Percentiles rank a stretch among this genome's conserved stretches.
Evolutionary conservation across 2,329 filamentous ascomycete genomes (phyloP).

Genomic region (Exophiala sideris): DNA sequence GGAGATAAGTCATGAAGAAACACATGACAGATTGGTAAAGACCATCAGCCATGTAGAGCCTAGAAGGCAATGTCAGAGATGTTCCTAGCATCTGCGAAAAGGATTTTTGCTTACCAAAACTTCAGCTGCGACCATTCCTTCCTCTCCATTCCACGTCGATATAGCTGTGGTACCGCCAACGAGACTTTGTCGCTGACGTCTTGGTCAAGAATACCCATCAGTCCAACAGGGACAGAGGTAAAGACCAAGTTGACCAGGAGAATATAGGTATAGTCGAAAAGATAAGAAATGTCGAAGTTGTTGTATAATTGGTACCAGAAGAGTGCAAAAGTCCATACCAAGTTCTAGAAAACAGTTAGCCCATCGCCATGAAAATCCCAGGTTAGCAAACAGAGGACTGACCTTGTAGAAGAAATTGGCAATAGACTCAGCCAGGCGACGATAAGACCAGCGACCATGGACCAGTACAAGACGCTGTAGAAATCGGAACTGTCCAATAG

Average conservation of each 20-base stretch:
- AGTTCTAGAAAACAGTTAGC: conserved; percentile 60
- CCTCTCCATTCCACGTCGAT: conserved; percentile 90
- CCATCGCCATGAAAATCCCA: background rate
- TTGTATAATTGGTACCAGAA: conserved; percentile 98
- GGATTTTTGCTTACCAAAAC: conserved; percentile 70
- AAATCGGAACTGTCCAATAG: conserved; percentile 90
- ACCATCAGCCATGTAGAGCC: conserved; percentile 91
- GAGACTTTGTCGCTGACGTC: conserved; percentile 94
- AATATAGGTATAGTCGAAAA: conserved; percentile 98
- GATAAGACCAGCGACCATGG: conserved; percentile 94
- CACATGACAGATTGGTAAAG: conserved; percentile 90
- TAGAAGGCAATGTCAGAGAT: conserved; percentile 35
- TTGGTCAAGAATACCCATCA: conserved; percentile 96
- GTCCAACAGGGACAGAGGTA: conserved; percentile 87
- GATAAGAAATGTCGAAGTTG: conserved; percentile 93
- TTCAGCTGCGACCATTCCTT: conserved; percentile 94
- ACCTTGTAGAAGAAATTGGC: conserved; percentile 99
- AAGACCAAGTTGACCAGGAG: conserved; percentile 95
- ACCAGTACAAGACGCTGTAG: conserved; percentile 80
- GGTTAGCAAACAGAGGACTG: conserved; percentile 25
- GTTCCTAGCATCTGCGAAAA: background rate
- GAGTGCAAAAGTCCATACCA: conserved; percentile 93
- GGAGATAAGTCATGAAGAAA: conserved; percentile 87
- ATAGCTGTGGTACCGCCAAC: conserved; percentile 89
- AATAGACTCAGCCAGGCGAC: conserved; percentile 85